phyloP scores from a whole-genome alignment of 768 basidiomycete genomes.

The Boletus rubropictus region DNA sequence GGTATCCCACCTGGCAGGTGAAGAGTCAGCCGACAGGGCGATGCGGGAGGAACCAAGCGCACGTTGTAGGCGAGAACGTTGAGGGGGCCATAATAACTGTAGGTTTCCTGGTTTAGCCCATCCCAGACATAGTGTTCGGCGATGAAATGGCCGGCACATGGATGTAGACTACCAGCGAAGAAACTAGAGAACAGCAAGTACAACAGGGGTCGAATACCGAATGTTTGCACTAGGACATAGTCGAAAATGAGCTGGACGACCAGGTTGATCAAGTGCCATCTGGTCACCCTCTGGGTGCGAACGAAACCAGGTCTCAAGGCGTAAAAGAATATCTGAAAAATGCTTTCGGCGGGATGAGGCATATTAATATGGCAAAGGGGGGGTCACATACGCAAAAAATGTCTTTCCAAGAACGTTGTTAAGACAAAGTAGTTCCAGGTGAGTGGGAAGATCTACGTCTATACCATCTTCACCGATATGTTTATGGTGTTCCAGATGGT shows the following conservation, averaged over 20 bases:
- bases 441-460: constrained; percentile 91
- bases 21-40: background rate
- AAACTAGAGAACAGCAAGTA: constrained; percentile 89
- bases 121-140: constrained; percentile 97
- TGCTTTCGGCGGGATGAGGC: constrained; percentile 42
- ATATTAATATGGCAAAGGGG: background rate
- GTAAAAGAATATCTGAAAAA: constrained; percentile 98
- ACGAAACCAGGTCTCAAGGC: constrained; percentile 93
- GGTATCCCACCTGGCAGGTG: constrained; percentile 78
- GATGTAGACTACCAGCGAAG: constrained; percentile 94
- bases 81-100: constrained; percentile 90
- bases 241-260: constrained; percentile 66
- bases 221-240: constrained; percentile 50
- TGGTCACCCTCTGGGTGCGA: constrained; percentile 70
- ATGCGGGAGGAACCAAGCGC: constrained; percentile 24
- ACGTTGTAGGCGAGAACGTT: constrained; percentile 94
- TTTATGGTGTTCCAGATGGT: constrained; percentile 97
- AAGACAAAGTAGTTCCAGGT: constrained; percentile 74
- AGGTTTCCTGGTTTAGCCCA: constrained; percentile 89
- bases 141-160: constrained; percentile 96
- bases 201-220: constrained; percentile 49
- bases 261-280: constrained; percentile 83
- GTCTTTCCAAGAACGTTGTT: constrained; percentile 98
- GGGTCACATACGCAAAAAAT: constrained; percentile 78
- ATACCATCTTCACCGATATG: constrained; percentile 92